Percentiles rank a stretch among this genome's conserved stretches.
Evolutionary conservation across 2,329 filamentous ascomycete species (phyloP).

Genomic region (Rhynchosporium secalis): DNA sequence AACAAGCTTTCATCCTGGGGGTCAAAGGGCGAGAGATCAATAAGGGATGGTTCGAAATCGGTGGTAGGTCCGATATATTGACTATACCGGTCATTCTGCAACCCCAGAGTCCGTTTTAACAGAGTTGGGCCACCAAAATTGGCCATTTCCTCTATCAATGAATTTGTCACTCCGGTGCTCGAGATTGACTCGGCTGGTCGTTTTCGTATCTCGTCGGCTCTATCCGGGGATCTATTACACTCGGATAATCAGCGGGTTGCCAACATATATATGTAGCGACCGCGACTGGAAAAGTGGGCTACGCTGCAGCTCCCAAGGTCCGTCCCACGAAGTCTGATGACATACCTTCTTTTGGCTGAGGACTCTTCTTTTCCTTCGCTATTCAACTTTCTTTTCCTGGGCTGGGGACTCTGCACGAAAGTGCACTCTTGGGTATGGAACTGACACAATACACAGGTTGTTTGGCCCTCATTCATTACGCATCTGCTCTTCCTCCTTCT

Average conservation of each 20-base stretch:
- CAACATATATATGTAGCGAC: constrained; percentile 13
- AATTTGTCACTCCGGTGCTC: constrained; percentile 61
- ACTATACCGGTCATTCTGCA: constrained; percentile 77
- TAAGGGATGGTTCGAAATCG: constrained; percentile 80
- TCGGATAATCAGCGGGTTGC: constrained; percentile 26
- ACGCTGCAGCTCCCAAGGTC: constrained; percentile 8
- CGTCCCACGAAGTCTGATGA: constrained; percentile 15
- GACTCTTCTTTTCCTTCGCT: constrained; percentile 56
- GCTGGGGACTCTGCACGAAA: constrained; percentile 72
- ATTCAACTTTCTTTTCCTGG: constrained; percentile 77
- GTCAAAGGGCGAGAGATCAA: constrained; percentile 78
- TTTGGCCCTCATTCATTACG: constrained; percentile 74
- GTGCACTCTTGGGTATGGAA: constrained; percentile 78
- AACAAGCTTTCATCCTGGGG: constrained; percentile 78
- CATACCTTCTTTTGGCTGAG: constrained; percentile 68
- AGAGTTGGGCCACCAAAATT: constrained; percentile 67
- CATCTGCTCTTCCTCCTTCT: constrained; percentile 73
- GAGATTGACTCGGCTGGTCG: constrained; percentile 59
- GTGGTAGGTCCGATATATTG: constrained; percentile 83
- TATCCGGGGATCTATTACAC: constrained; percentile 55
- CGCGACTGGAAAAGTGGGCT: constrained; percentile 25
- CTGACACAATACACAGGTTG: constrained; percentile 73
- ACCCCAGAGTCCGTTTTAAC: constrained; percentile 69
- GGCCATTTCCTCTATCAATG: constrained; percentile 68
- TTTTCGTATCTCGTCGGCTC: constrained; percentile 54